Evolutionary conservation across 148 eudicot species (phyloP).

Genomic region (Suaeda aralocaspica): DNA sequence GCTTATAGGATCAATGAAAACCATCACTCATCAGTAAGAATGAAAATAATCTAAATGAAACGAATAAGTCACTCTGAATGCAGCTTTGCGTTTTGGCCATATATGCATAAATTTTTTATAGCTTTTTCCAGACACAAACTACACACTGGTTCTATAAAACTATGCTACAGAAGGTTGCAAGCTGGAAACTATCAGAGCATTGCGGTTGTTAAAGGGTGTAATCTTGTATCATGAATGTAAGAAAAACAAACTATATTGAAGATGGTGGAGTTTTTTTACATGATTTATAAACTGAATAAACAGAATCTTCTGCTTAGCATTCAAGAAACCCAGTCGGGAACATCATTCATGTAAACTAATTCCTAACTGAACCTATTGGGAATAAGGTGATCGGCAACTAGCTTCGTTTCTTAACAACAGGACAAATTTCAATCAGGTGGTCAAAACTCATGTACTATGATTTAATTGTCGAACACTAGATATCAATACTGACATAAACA

Average conservation of each 20-base stretch:
- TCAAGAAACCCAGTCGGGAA: not conserved
- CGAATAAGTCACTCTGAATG: not conserved
- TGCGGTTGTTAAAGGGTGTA: too few relatives aligned
- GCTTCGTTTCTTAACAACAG: not conserved
- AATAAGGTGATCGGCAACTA: too few relatives aligned
- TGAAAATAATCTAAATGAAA: not conserved
- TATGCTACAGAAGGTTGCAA: not conserved
- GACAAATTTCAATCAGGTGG: not conserved
- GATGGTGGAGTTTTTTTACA: not conserved
- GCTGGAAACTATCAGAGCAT: not conserved
- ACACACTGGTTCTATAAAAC: not conserved
- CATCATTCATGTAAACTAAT: not conserved
- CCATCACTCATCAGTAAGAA: too few relatives aligned
- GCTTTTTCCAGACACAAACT: not conserved
- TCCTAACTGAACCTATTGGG: too few relatives aligned
- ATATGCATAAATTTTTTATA: not conserved
- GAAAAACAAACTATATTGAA: not conserved
- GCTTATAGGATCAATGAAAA: not conserved
- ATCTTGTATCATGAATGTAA: not conserved
- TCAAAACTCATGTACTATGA: too few relatives aligned
- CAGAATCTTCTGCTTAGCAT: not conserved
- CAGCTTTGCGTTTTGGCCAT: not conserved
- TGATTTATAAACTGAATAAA: not conserved
- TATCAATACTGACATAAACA: too few relatives aligned
- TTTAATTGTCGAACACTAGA: too few relatives aligned